These are phyloP conservation scores for Capsella rubella DNA, from an alignment of 441 rosid species.

Conservation along the genomic window DNA sequence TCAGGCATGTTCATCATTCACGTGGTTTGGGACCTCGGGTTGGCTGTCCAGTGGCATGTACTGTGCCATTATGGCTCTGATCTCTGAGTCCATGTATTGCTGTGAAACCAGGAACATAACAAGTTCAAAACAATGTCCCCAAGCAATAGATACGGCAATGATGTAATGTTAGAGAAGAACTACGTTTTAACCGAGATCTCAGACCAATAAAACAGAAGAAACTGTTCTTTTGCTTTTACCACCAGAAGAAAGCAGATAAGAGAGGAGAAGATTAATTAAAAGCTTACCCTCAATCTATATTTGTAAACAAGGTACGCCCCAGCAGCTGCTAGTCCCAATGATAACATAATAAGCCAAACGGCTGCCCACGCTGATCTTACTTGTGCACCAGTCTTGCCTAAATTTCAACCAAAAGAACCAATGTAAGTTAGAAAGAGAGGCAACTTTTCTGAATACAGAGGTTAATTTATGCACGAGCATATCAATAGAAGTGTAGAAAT, in stretches of 20 bases:
- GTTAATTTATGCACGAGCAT: not conserved
- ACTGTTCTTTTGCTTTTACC: not conserved
- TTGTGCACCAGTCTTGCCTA: constrained; percentile 78
- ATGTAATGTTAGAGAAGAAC: not conserved
- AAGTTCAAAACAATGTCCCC: not conserved
- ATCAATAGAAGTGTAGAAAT: not conserved
- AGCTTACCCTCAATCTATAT: constrained; percentile 89
- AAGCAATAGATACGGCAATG: not conserved
- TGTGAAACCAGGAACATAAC: constrained; percentile 45
- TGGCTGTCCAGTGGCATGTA: constrained; percentile 99
- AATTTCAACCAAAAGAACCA: not conserved
- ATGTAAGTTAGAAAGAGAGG: no score
- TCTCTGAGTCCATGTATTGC: constrained; percentile 99
- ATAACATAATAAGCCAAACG: constrained; percentile 82
- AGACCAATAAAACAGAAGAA: not conserved
- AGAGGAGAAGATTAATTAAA: not conserved
- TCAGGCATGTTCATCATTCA: constrained; percentile 66
- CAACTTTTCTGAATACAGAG: no score
- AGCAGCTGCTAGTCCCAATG: constrained; percentile 79
- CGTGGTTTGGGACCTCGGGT: constrained; percentile 73
- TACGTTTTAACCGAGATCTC: constrained; percentile 10
- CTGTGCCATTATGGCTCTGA: constrained; percentile 99
- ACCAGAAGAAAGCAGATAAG: not conserved
- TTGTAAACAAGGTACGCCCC: constrained; percentile 95
- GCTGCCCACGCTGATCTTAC: constrained; percentile 89